A percentile compares a stretch with the other conserved stretches of the same genome.
phyloP scores from a whole-genome alignment of 768 basidiomycete genomes.

The Amanita jacksonii region DNA sequence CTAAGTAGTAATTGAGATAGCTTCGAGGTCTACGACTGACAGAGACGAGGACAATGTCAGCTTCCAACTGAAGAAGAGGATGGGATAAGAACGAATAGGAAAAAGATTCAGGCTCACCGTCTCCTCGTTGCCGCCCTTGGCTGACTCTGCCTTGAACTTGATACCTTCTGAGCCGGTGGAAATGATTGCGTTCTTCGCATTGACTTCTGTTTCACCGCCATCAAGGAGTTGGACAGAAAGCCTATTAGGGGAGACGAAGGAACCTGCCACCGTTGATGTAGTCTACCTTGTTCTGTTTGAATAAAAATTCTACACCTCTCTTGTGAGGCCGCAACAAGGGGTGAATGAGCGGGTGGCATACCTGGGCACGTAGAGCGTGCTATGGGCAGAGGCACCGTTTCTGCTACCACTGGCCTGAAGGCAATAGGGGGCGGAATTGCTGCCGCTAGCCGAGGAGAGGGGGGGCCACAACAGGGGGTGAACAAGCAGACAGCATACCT shows the following conservation, averaged over 20 bases:
- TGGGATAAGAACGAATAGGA: background rate
- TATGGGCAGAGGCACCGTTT: too few relatives aligned
- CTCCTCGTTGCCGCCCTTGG: constrained; percentile 91
- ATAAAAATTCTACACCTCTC: constrained; percentile 87
- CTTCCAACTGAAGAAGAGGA: constrained; percentile 52
- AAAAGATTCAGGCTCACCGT: constrained; percentile 44
- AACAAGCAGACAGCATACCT: too few relatives aligned
- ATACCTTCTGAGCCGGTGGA: constrained; percentile 97
- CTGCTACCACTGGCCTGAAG: too few relatives aligned
- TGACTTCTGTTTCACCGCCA: constrained; percentile 77
- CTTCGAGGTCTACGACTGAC: constrained; percentile 93
- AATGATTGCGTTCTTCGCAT: constrained; percentile 91
- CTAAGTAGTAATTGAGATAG: too few relatives aligned
- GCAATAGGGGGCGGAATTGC: too few relatives aligned
- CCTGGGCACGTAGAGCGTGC: too few relatives aligned
- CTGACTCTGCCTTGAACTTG: constrained; percentile 74
- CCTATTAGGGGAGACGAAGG: constrained; percentile 69
- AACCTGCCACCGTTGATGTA: constrained; percentile 94
- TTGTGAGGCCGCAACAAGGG: constrained; percentile 71
- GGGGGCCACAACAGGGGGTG: too few relatives aligned
- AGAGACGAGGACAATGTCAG: constrained; percentile 91
- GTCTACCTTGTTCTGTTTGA: constrained; percentile 97
- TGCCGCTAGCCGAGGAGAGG: too few relatives aligned
- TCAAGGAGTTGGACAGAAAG: constrained; percentile 75
- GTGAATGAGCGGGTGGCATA: too few relatives aligned